Base-by-base conservation (phyloP, 1,284 basidiomycete species). In the Cystobasidium slooffiae region DNA sequence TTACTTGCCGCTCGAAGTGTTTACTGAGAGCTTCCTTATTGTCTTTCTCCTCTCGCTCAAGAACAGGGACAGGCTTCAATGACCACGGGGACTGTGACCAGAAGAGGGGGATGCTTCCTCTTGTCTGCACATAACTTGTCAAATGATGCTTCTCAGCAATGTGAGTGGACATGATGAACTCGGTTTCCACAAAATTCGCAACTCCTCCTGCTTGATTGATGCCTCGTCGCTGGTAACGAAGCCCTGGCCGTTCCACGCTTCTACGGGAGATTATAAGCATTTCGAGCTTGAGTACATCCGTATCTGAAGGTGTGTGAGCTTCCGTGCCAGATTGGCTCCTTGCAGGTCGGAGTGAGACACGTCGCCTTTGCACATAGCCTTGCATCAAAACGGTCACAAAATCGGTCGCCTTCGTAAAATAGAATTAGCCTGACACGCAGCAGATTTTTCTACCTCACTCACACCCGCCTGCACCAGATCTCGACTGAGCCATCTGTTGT, bases 311-410 rank as follows among this genome's bases (percentile, higher is more conserved):
- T 63, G 31, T 31, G 31, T 31, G 31, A 31, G 31, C 3, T 55
- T 16, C 41, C 7, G 39, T 9, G 24, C 20, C 53, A 6, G 72
- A 56, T 18, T 75, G 73, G 4, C 53, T 31, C 31, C 64, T 61
- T 0, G 91, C 90, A 46, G 94, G 84, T 41, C 82, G 81, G 80
- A 94, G 90, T 1, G 85, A 83, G 0, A 90, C 82, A 0, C 88
- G 85, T 80, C 94, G 91, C 76, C 90, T 44, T 37, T 73, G 70
- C 4, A 62, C 90, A 83, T 90, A 94, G 3, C 93, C 94, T 84
- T 97, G 93, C 87, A 94, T 91, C 65, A 96, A 86, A 0, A 93
- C 93, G 1, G 95, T 84, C 62, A 95, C 87, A 79, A 90, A 95
- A 1, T 88, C 85, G 82, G 95, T 91, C 12, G 93, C 83, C 84